These are phyloP conservation scores for Caryopteris hybrid DNA, from an alignment of 305 asterid genomes.

Conservation along the genomic window DNA sequence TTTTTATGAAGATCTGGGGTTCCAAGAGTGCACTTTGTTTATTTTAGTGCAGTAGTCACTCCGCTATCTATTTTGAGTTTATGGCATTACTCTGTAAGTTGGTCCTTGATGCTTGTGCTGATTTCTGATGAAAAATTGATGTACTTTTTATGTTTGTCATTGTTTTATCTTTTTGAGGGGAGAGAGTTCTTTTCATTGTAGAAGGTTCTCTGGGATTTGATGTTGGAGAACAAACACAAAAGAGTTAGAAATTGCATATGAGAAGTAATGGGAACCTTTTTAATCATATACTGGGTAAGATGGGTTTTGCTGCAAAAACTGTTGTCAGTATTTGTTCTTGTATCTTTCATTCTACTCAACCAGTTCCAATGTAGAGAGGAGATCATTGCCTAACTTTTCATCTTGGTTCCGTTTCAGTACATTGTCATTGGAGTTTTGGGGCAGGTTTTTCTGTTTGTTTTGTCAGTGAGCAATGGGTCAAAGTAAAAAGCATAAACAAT, in stretches of 20 bases:
- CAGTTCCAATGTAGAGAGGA: not conserved
- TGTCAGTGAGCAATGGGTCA: not conserved
- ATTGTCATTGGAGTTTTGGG: not conserved
- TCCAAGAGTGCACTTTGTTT: not conserved
- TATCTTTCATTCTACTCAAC: not conserved
- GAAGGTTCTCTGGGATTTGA: not conserved
- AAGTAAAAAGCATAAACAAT: not conserved
- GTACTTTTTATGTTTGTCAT: too few species aligned
- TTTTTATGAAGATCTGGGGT: not conserved
- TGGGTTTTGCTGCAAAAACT: not conserved
- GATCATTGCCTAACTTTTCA: not conserved
- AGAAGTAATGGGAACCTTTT: not conserved
- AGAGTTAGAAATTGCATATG: not conserved
- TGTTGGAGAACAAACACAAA: not conserved
- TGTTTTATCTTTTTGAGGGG: too few species aligned
- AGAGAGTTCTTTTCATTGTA: not conserved
- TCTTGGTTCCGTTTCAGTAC: not conserved
- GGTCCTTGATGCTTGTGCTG: not conserved
- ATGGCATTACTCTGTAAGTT: not conserved
- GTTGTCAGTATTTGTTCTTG: not conserved
- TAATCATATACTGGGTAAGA: not conserved
- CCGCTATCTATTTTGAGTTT: too few species aligned
- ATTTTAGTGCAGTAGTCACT: not conserved
- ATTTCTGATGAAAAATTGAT: not conserved
- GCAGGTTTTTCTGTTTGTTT: not conserved